Conservation (phyloP, 345 rosid genomes). For the Brassica napus region Da-Ae NC_063446.1:6601501-6602000, state of each 20-base stretch:
- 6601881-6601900: neutral
- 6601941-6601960: slow-evolving; percentile 43
- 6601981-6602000: slow-evolving; percentile 42
- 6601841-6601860: too few relatives aligned
- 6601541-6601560: slow-evolving; percentile 43
- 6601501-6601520: slow-evolving; percentile 45
- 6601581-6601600: slow-evolving; percentile 34
- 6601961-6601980: slow-evolving; percentile 26
- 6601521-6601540: slow-evolving; percentile 27
- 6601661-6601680: slow-evolving; percentile 58
- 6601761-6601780: too few relatives aligned
- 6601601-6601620: slow-evolving; percentile 36
- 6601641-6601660: slow-evolving; percentile 28
- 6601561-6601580: slow-evolving; percentile 46
- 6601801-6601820: too few relatives aligned
- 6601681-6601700: slow-evolving; percentile 36
- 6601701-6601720: slow-evolving; percentile 41
- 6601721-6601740: slow-evolving; percentile 10
- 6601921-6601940: slow-evolving; percentile 27
- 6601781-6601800: too few relatives aligned
- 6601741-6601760: too few relatives aligned
- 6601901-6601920: neutral
- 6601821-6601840: too few relatives aligned
- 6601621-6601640: slow-evolving; percentile 37
- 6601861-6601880: too few relatives aligned